Evolutionary conservation across 176 grass and related monocot genomes (phyloP), one percentile per base, ranked within the genome.

Genomic region (Tillandsia leiboldiana): DNA sequence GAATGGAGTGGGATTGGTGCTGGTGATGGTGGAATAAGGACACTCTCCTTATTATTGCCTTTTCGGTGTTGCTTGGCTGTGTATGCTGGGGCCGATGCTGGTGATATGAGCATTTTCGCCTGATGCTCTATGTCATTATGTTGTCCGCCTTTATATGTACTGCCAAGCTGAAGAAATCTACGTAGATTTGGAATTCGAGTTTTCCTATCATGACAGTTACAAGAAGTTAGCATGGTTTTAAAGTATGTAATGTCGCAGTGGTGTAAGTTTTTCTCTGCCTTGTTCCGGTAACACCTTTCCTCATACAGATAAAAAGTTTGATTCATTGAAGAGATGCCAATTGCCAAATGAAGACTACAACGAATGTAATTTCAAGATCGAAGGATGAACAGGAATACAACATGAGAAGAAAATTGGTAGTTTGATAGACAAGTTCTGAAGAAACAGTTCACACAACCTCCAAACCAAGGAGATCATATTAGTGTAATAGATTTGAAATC

Each of bases 181-280:
- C 76, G 65, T 8, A 54, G 51, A 49, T 51, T 17, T 79, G 27
- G 51, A 67, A 51, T 29, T 29, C 50, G 61, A 48, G 51, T 63
- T 26, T 24, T 51, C 51, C 76, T 79, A 51, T 12, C 48, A 71
- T 29, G 12, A 49, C 51, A 53, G 70, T 33, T 33, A 33, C 29
- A 33, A 33, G 18, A 71, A 72, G 54, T 71, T 12, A 79, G 76
- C 69, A 64, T 64, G 10, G 49, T 18, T 20, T 20, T 20, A 65
- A 76, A 42, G 33, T 42, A 42, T 42, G 33, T 42, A 42, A 29
- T 29, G 28, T 29, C 3, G 28, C 28, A 29, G 4, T 6, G 33
- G 33, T 5, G 1, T 42, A 42, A 42, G 33, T 42, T 42, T 6
- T 42, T 42, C 33, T 42, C 33, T 42, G 33, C 33, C 28, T 42